Percentiles rank a stretch among this genome's conserved stretches.
phyloP scores from a whole-genome alignment of 352 stramenopile species.

The Paralagenidium karlingii region DNA sequence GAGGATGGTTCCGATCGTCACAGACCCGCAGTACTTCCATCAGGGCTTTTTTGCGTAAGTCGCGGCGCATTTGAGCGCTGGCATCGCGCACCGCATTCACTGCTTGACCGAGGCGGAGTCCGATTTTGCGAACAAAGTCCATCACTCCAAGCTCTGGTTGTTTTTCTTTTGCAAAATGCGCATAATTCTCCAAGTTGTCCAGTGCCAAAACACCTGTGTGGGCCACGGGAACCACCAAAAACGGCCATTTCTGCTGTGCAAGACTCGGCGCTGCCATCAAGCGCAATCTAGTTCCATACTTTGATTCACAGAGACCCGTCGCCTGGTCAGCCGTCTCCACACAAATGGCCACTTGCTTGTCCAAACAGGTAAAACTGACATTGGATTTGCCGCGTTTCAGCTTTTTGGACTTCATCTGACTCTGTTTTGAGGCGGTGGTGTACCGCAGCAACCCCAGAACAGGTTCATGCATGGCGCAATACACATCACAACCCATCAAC shows the following conservation, averaged over 20 bases:
- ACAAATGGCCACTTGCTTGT: slow-evolving; percentile 23
- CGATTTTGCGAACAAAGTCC: slow-evolving; percentile 51
- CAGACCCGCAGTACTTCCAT: slow-evolving; percentile 32
- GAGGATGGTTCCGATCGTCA: slow-evolving; percentile 16
- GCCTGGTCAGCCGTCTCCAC: slow-evolving; percentile 6
- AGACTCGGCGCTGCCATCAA: neutral
- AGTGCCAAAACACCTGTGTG: slow-evolving; percentile 31
- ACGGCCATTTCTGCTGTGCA: slow-evolving; percentile 36
- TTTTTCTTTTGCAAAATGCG: slow-evolving; percentile 12
- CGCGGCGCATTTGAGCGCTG: slow-evolving; percentile 5
- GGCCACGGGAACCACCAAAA: slow-evolving; percentile 45
- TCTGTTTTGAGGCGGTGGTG: slow-evolving; percentile 31
- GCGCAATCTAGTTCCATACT: neutral
- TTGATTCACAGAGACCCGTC: neutral
- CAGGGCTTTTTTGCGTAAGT: slow-evolving; percentile 19
- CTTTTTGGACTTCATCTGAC: slow-evolving; percentile 45
- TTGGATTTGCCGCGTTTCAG: slow-evolving; percentile 37
- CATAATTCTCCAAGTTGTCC: slow-evolving; percentile 49
- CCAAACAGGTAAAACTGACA: slow-evolving; percentile 37
- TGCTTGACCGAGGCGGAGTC: slow-evolving; percentile 5
- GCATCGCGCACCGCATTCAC: slow-evolving; percentile 2
- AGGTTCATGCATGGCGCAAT: slow-evolving; percentile 50
- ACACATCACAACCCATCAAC: slow-evolving; percentile 30
- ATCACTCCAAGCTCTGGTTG: slow-evolving; percentile 64
- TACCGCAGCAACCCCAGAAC: slow-evolving; percentile 25